These are phyloP conservation scores for Stephanocyclus meneghinianus DNA, from an alignment of 352 stramenopile species.

Conservation along the genomic window DNA sequence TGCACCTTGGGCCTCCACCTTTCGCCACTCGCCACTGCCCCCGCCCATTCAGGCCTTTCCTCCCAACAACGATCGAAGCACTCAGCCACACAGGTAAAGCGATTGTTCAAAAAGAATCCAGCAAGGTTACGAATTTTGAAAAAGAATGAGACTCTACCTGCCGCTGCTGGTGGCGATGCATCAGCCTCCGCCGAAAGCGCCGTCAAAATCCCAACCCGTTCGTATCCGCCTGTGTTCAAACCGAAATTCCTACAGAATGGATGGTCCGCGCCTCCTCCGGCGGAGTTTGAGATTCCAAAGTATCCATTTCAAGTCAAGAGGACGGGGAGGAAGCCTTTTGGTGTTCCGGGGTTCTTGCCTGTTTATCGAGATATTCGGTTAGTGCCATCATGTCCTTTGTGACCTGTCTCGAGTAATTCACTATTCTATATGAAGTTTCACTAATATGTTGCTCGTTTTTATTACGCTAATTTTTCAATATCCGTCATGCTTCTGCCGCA, in stretches of 20 bases:
- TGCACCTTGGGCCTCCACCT: background rate
- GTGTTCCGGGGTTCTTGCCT: slow-evolving; percentile 75
- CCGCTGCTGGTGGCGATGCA: background rate
- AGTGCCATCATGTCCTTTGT: slow-evolving; percentile 6
- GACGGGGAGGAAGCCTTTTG: slow-evolving; percentile 70
- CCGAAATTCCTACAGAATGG: slow-evolving; percentile 69
- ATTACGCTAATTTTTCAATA: background rate
- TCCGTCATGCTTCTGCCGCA: background rate
- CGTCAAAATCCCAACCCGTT: slow-evolving; percentile 23
- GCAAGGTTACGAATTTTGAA: slow-evolving; percentile 54
- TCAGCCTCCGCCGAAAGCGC: background rate
- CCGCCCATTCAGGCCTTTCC: background rate
- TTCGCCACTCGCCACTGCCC: background rate
- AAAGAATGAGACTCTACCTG: slow-evolving; percentile 2
- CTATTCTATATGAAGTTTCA: background rate
- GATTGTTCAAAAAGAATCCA: slow-evolving; percentile 78
- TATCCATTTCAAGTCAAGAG: slow-evolving; percentile 73
- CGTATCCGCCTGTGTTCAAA: slow-evolving; percentile 47
- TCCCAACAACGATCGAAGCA: slow-evolving; percentile 41
- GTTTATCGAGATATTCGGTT: slow-evolving; percentile 77
- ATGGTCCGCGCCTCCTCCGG: slow-evolving; percentile 60
- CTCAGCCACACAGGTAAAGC: slow-evolving; percentile 66
- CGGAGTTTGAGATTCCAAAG: slow-evolving; percentile 49
- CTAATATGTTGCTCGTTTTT: background rate
- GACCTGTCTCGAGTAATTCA: background rate